Evolutionary conservation across 2,329 filamentous ascomycete genomes (phyloP).

Genomic region (Acrodontium crateriforme): DNA sequence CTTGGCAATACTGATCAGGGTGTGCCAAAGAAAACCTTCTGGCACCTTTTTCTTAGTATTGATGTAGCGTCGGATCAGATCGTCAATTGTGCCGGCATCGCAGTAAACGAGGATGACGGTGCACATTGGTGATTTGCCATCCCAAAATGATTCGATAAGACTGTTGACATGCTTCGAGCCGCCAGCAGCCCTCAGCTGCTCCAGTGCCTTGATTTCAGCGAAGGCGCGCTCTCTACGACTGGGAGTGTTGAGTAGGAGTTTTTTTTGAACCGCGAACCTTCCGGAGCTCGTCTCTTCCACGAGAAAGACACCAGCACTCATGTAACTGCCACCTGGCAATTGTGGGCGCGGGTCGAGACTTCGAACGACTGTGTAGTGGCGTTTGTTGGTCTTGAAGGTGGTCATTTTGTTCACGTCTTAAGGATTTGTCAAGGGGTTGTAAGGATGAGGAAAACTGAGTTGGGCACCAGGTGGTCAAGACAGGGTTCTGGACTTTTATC

Average conservation of each 20-base stretch:
- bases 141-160: slow-evolving; percentile 6
- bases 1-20: slow-evolving; percentile 5
- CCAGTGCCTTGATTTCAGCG: slow-evolving; percentile 7
- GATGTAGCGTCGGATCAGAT: slow-evolving; percentile 5
- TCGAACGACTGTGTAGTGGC: not conserved
- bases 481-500: no score
- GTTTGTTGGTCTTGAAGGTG: slow-evolving; percentile 1
- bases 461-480: no score
- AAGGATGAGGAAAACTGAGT: no score
- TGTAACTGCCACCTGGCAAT: not conserved
- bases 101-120: slow-evolving; percentile 11
- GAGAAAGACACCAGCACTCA: slow-evolving; percentile 6
- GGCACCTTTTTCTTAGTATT: not conserved
- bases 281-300: slow-evolving; percentile 3
- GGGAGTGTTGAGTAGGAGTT: slow-evolving; percentile 1
- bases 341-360: not conserved
- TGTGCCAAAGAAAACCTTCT: slow-evolving; percentile 9
- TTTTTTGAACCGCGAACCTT: slow-evolving; percentile 8
- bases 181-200: slow-evolving; percentile 4
- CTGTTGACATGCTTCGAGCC: slow-evolving; percentile 4
- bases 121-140: not conserved
- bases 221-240: not conserved
- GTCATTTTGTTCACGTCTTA: no score
- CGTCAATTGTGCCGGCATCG: slow-evolving; percentile 7
- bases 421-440: no score